Evolutionary conservation across 257 asterid genomes (phyloP).

Genomic region (Capsicum rhomboideum): DNA sequence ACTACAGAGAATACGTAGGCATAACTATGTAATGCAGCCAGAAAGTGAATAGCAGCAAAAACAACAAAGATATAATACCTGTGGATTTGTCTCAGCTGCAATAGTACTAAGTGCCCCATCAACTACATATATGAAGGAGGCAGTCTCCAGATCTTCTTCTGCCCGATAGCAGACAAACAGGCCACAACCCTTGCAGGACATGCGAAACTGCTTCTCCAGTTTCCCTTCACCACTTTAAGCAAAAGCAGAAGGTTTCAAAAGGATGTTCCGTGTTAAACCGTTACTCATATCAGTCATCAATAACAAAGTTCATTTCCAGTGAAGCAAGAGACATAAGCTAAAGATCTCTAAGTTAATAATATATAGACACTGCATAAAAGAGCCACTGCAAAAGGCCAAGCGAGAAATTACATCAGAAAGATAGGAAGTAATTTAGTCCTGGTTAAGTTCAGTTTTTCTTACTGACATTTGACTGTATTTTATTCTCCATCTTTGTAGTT

Average conservation of each 20-base stretch:
- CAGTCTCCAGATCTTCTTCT: constrained; percentile 80
- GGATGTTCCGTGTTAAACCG: background rate
- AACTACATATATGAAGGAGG: constrained; percentile 71
- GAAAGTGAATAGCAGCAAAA: background rate
- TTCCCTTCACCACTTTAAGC: constrained; percentile 86
- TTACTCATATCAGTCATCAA: background rate
- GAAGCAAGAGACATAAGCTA: background rate
- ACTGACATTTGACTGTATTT: background rate
- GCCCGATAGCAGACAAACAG: constrained; percentile 92
- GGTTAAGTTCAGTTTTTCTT: background rate
- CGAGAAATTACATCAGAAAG: background rate
- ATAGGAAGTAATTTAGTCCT: background rate
- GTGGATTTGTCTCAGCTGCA: constrained; percentile 99
- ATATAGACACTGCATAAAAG: background rate
- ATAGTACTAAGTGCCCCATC: constrained; percentile 96
- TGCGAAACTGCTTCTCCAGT: constrained; percentile 83
- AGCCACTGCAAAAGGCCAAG: background rate
- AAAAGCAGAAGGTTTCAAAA: background rate
- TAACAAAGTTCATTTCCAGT: background rate
- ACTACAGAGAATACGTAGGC: background rate
- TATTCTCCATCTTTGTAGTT: background rate
- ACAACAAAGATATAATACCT: constrained; percentile 29
- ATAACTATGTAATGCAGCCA: background rate
- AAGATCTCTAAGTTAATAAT: background rate
- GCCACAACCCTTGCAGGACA: constrained; percentile 92